Evolutionary conservation across 495 filamentous ascomycete species (phyloP), one percentile per base, ranked within the genome.

Genomic region (Neurospora sp.): DNA sequence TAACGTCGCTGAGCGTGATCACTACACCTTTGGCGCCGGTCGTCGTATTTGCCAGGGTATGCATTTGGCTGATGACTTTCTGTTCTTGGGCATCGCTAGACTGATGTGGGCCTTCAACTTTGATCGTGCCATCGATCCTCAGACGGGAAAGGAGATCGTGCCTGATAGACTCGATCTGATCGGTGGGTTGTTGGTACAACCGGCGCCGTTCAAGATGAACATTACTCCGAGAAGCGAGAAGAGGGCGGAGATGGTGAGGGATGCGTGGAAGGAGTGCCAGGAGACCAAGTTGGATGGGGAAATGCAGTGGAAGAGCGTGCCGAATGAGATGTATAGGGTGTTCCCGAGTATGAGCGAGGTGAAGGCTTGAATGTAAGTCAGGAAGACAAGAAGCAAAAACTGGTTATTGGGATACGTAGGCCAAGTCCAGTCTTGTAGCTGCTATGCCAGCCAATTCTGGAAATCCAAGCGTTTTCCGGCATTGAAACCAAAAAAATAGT

Each of bases 21-120:
- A 79, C 53, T 81, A 83, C 12, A 74, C 75, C 1, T 90, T 88
- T 73, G 88, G 88, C 5, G 86, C 83, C 35, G 89, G 89, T 0
- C 84, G 88, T 6, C 81, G 88, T 0, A 80, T 88, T 37, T 90
- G 89, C 70, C 83, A 85, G 2, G 89, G 88, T 0, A 38, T 86
- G 20, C 73, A 81, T 9, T 71, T 89, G 1, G 87, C 86, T 0
- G 87, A 88, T 45, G 79, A 78, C 3, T 85, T 80, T 3, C 45
- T 89, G 8, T 88, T 81, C 71, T 38, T 88, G 0, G 79, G 72
- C n/a, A 76, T 85, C 4, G 79, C 85, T 0, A 78, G 83, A 38
- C 70, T 86, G 1, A 72, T 90, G n/a, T 86, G 86, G 73, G 84
- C 80, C 0, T 89, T 89, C 72, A 73, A 86, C 40, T 75, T 84